A percentile compares a stretch with the other conserved stretches of the same genome.
Evolutionary conservation across 768 basidiomycete species (phyloP).

Genomic region (Terana coerulea): DNA sequence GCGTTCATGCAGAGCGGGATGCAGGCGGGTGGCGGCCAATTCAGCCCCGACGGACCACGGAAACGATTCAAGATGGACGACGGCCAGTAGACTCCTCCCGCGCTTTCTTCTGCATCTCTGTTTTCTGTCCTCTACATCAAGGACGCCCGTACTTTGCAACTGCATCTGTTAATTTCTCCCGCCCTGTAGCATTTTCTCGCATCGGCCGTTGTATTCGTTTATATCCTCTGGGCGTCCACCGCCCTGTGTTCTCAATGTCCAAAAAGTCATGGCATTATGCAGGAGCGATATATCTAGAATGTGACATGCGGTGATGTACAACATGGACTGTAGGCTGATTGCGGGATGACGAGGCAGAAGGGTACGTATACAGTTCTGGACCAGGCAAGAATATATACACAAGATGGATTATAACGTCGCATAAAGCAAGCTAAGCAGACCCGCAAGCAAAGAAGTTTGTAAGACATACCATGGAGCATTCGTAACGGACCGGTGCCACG

Average conservation of each 20-base stretch:
- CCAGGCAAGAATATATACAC: slow-evolving; percentile 3
- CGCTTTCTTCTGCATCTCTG: slow-evolving; percentile 3
- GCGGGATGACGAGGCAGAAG: not conserved
- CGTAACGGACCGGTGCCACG: not conserved
- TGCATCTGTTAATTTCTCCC: not conserved
- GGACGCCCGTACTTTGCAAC: not conserved
- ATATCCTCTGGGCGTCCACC: no score
- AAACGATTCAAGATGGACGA: slow-evolving; percentile 57
- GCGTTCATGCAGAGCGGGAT: slow-evolving; percentile 53
- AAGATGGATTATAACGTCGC: not conserved
- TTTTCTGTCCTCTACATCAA: slow-evolving; percentile 8
- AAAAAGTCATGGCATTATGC: slow-evolving; percentile 1
- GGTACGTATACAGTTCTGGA: not conserved
- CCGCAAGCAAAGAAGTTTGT: not conserved
- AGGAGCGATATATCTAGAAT: slow-evolving; percentile 7
- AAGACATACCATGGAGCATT: not conserved
- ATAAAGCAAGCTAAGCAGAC: not conserved
- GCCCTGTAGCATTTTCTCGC: not conserved
- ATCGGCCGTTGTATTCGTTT: not conserved
- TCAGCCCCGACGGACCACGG: slow-evolving; percentile 44
- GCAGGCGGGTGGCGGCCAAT: slow-evolving; percentile 36
- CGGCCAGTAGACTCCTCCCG: slow-evolving; percentile 28
- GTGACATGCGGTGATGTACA: slow-evolving; percentile 12
- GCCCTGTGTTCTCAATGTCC: not conserved
- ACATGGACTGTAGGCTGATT: not conserved